Evolutionary conservation across 306 rosid genomes (phyloP).

Genomic region (Quercus bicolor): DNA sequence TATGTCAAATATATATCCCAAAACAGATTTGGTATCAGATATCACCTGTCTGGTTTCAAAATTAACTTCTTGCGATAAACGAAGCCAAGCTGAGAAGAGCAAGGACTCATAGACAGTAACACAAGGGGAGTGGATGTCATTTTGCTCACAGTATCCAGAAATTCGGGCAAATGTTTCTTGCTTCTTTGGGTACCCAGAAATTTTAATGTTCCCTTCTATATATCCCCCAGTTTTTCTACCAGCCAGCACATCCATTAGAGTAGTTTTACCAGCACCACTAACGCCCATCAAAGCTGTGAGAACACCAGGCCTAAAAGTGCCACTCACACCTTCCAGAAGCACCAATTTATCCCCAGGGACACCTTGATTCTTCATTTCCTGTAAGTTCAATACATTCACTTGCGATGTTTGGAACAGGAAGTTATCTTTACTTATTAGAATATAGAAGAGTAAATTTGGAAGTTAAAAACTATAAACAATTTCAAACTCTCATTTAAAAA

Average conservation of each 20-base stretch:
- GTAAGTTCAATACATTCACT: constrained; percentile 5
- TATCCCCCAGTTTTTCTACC: constrained; percentile 85
- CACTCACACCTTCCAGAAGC: constrained; percentile 60
- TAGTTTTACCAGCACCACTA: constrained; percentile 88
- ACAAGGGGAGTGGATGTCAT: constrained; percentile 79
- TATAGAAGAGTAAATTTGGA: too few relatives aligned
- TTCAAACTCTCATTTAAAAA: background rate
- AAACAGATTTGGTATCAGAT: background rate
- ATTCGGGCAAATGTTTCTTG: constrained; percentile 74
- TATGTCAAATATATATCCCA: too few relatives aligned
- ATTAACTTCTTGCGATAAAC: constrained; percentile 48
- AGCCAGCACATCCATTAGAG: constrained; percentile 77
- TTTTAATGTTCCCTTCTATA: constrained; percentile 52
- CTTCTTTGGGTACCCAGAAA: constrained; percentile 67
- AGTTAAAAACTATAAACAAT: too few relatives aligned
- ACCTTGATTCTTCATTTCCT: constrained; percentile 73
- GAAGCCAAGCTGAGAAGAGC: constrained; percentile 77
- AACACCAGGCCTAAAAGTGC: constrained; percentile 75
- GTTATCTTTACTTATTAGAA: too few relatives aligned
- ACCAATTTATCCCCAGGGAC: constrained; percentile 47
- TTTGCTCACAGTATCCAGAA: constrained; percentile 77
- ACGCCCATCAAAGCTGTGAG: constrained; percentile 84
- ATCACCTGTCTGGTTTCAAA: constrained; percentile 46
- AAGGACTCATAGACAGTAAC: constrained; percentile 72
- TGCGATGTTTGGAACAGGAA: background rate